Base-by-base conservation (phyloP, 148 eudicot species). In the Persicaria tinctoria region DNA sequence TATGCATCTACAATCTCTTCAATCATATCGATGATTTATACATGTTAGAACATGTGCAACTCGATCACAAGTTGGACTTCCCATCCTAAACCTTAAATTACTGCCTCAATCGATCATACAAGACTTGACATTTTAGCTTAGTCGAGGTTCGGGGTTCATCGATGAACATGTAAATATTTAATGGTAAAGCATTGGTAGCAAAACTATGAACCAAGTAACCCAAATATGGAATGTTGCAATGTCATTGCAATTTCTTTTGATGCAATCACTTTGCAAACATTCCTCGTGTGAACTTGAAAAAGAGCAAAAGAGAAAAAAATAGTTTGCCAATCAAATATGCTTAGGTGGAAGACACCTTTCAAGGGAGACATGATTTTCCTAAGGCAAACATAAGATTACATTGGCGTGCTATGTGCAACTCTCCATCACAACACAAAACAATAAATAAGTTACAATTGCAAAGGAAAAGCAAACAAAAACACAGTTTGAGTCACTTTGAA, bases 401-500 rank as follows among this genome's bases (percentile, higher is more conserved):
- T 64, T 66, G 70, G 70, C 70, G 70, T 66, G 70, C 70, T 63
- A 63, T 63, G 69, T 63, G 69, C 45, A 63, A 63, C 69, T 41
- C 70, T 47, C 48, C 47, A 3, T 32, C 41, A 41, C n/a, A 66
- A 44, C 5, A 10, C 2, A 60, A 12, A 60, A 27, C 3, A 9
- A 60, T 20, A 41, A 9, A 66, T 32, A 66, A 66, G 70, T 41
- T 41, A 6, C 70, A 66, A 41, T 11, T 41, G 68, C 41, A 32
- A 62, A 55, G 5, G 4, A 55, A 59, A 59, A 59, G 64, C 41
- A 59, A 16, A 55, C 16, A 14, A 20, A 59, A 62, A 53, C 56
- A 14, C 17, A 32, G 41, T 32, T 32, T 2, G 41, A 32, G 41
- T 32, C 41, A 32, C 41, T 32, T 32, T 32, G 41, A 32, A 32